Evolutionary conservation across 148 eudicot genomes (phyloP).

Genomic region (Chenopodium formosanum): DNA sequence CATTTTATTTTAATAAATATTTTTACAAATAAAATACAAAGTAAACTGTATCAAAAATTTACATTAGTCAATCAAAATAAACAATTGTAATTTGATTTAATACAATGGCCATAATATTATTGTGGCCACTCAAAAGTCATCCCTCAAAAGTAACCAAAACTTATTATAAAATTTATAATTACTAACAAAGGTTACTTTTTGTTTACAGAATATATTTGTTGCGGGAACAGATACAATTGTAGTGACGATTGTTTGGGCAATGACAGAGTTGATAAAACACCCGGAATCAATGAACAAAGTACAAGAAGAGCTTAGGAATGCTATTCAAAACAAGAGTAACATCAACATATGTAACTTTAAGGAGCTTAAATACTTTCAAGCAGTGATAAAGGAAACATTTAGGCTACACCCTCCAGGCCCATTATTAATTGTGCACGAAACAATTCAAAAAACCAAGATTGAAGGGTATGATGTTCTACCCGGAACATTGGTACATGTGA

Average conservation of each 20-base stretch:
- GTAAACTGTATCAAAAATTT: no score
- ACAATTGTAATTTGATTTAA: no score
- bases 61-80: no score
- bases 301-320: constrained; percentile 29
- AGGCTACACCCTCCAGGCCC: constrained; percentile 36
- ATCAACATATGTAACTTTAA: constrained; percentile 23
- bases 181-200: no score
- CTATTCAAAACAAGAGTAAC: not conserved
- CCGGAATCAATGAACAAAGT: constrained; percentile 22
- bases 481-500: constrained; percentile 27
- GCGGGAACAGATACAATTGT: constrained; percentile 35
- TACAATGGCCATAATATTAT: no score
- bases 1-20: no score
- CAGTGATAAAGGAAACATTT: constrained; percentile 36
- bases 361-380: constrained; percentile 27
- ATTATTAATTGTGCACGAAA: constrained; percentile 31
- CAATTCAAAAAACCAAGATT: constrained; percentile 21
- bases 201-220: constrained; percentile 12
- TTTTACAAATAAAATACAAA: no score
- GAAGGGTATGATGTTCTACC: constrained; percentile 31
- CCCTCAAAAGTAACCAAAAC: no score
- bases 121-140: no score
- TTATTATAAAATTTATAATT: no score
- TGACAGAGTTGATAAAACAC: constrained; percentile 32
- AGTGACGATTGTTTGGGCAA: constrained; percentile 26